Evolutionary conservation across 768 basidiomycete genomes (phyloP), one percentile per base, ranked within the genome.

Genomic region (Saitozyma podzolica): DNA sequence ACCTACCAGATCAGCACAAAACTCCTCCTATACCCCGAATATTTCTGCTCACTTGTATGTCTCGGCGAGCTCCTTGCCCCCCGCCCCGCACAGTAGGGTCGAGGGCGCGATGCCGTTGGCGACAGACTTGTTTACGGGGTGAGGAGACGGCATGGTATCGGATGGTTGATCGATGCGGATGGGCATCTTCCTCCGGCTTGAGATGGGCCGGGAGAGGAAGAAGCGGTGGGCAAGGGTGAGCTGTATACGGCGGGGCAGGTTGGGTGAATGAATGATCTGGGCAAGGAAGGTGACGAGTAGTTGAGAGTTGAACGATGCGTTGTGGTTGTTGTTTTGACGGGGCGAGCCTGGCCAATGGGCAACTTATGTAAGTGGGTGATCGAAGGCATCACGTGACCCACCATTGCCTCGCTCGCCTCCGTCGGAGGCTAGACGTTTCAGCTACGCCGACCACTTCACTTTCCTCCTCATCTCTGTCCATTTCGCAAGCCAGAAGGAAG

Each of bases 61-160:
- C 39, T 67, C 70, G 11, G 75, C 74, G 7, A 79, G 61, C 16
- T 68, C 63, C 59, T 76, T 79, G 6, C 78, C 78, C 9, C 78
- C 78, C 11, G 78, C 78, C 9, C 75, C 77, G 3, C 69, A 20
- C 9, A 59, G 43, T 10, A 56, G 29, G 16, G 50, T 53, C 19
- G 59, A 60, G 14, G 47, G 14, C 19, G 47, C 14, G 47, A 48
- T 48, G 47, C 51, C 50, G 52, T 48, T 39, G 13, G 19, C 39
- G 43, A 50, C 19, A 55, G 62, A 8, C 53, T 70, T 70, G 56
- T 52, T 43, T 14, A 67, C 57, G 47, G 52, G 54, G 39, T 66
- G 68, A 13, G 55, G 51, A 37, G 56, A 50, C 3, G 43, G 10
- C 13, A 19, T 39, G 51, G 51, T 17, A 29, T 13, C 19, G 39